Evolutionary conservation across 768 basidiomycete genomes (phyloP).

Genomic region (Hydnomerulius pinastri): DNA sequence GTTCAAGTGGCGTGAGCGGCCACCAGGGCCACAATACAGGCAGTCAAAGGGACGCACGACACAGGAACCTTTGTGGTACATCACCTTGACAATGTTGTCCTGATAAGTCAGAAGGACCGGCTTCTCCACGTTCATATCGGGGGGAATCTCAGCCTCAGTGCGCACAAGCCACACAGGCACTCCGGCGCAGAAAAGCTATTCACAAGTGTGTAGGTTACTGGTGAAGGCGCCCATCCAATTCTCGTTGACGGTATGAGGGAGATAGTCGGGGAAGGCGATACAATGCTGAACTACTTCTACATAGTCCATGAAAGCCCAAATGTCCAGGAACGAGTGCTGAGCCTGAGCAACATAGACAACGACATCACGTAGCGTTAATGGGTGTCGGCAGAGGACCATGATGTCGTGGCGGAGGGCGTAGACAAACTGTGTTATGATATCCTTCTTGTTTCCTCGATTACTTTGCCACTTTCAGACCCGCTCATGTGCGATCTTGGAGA

Average conservation of each 20-base stretch:
- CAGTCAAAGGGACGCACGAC: neutral
- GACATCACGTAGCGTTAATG: neutral
- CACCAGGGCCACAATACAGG: neutral
- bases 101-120: neutral
- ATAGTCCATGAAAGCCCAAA: conserved; percentile 3
- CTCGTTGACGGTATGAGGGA: neutral
- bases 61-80: neutral
- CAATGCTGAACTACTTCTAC: neutral
- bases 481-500: neutral
- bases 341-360: neutral
- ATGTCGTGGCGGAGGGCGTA: neutral
- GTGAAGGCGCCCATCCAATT: conserved; percentile 4
- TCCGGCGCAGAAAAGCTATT: neutral
- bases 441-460: neutral
- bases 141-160: neutral
- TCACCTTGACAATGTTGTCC: neutral
- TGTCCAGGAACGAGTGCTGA: neutral
- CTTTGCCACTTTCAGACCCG: neutral
- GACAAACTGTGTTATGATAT: neutral
- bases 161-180: neutral
- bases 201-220: neutral
- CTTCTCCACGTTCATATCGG: neutral
- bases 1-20: neutral
- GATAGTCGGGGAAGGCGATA: neutral
- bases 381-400: neutral